Conservation (phyloP, 768 basidiomycete genomes). For the Podaxis rugospora region DNA sequence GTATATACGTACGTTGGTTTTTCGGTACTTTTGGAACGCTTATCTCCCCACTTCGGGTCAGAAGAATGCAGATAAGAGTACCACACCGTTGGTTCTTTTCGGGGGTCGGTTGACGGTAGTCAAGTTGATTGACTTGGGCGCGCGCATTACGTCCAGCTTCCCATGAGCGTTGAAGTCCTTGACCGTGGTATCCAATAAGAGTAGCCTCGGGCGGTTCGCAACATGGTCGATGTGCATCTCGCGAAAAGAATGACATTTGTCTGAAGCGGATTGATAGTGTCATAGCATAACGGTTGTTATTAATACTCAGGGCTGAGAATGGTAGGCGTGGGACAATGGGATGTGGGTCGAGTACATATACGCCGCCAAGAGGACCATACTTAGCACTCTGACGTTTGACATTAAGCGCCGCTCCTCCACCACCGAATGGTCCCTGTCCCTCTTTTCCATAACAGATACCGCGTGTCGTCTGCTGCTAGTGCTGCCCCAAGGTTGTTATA, state of each 20-base stretch:
- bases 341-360: background rate
- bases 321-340: background rate
- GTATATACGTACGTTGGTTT: no score
- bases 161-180: no score
- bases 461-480: conserved; percentile 10
- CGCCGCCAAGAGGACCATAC: background rate
- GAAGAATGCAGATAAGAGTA: background rate
- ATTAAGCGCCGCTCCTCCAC: background rate
- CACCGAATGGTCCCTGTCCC: conserved; percentile 42
- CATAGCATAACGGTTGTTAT: background rate
- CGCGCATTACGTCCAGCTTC: no score
- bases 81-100: background rate
- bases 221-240: no score
- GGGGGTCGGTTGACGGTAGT: background rate
- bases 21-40: background rate
- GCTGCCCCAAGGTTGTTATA: conserved; percentile 37
- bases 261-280: background rate
- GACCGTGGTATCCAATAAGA: no score
- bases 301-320: background rate
- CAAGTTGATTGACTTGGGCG: background rate
- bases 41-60: background rate
- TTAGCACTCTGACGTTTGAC: background rate
- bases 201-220: no score
- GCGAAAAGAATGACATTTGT: background rate
- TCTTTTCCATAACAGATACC: conserved; percentile 13